These are phyloP conservation scores for Curvularia sp. DNA, from an alignment of 2,329 filamentous ascomycete species.

Conservation along the genomic window DNA sequence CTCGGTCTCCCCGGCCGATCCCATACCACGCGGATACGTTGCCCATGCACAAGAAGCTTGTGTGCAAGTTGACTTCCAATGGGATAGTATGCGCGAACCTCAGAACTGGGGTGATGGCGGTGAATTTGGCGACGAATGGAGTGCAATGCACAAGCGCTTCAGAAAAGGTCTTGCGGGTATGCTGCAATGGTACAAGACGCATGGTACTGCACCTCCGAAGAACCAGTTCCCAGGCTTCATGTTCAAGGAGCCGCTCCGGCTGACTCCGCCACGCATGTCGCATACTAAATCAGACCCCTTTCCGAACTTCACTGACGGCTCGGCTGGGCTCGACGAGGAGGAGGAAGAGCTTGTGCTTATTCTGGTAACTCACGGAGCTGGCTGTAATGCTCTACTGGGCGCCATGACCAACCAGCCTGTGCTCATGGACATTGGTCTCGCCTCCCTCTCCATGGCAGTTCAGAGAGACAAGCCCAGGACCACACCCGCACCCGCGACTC, in stretches of 20 bases:
- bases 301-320: slow-evolving; percentile 44
- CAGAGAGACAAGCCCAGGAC: slow-evolving; percentile 39
- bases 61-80: slow-evolving; percentile 87
- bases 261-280: slow-evolving; percentile 22
- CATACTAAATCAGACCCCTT: slow-evolving; percentile 37
- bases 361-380: slow-evolving; percentile 91
- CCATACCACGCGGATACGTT: slow-evolving; percentile 87
- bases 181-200: slow-evolving; percentile 78
- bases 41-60: slow-evolving; percentile 89
- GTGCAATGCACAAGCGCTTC: slow-evolving; percentile 91
- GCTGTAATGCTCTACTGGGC: slow-evolving; percentile 93
- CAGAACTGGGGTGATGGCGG: slow-evolving; percentile 88
- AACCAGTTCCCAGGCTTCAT: slow-evolving; percentile 45
- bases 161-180: slow-evolving; percentile 78
- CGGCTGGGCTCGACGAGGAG: slow-evolving; percentile 59
- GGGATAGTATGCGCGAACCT: slow-evolving; percentile 86
- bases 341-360: slow-evolving; percentile 78
- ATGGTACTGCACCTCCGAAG: slow-evolving; percentile 51
- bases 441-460: slow-evolving; percentile 85
- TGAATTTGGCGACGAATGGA: slow-evolving; percentile 92
- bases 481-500: slow-evolving; percentile 28
- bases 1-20: slow-evolving; percentile 78
- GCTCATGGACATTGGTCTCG: slow-evolving; percentile 86
- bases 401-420: slow-evolving; percentile 91
- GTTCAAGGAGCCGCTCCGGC: slow-evolving; percentile 32